phyloP scores from a whole-genome alignment of 129 eudicot species.

The Tagetes erecta region DNA sequence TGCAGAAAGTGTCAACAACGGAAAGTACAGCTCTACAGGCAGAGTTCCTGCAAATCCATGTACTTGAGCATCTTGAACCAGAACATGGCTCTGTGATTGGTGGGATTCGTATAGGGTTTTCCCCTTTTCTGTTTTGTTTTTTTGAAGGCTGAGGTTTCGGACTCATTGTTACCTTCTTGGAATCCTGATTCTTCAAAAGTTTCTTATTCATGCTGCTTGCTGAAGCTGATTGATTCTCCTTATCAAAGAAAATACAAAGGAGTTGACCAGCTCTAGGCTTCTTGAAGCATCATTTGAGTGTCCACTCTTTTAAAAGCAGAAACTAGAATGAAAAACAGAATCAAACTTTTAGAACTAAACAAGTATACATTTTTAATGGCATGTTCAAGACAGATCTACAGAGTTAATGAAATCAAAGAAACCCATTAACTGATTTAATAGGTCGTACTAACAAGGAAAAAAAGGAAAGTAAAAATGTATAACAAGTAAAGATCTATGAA shows the following conservation, averaged over 20 bases:
- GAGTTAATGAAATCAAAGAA: not conserved
- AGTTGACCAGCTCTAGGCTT: conserved; percentile 39
- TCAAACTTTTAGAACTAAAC: not conserved
- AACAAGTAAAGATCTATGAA: not conserved
- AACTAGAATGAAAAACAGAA: not conserved
- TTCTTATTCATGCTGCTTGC: conserved; percentile 42
- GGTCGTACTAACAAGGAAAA: not conserved
- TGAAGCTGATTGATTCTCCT: conserved; percentile 41
- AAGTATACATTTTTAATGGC: not conserved
- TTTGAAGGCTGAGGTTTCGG: conserved; percentile 51
- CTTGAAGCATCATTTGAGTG: conserved; percentile 45
- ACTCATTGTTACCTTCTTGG: conserved; percentile 43
- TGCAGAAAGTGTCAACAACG: conserved; percentile 67
- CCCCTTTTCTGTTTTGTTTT: conserved; percentile 63
- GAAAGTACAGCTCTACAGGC: conserved; percentile 83
- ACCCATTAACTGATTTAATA: not conserved
- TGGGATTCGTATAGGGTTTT: conserved; percentile 57
- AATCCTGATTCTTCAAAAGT: conserved; percentile 55
- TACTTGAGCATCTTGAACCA: conserved; percentile 41
- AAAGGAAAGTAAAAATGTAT: not conserved
- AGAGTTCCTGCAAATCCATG: conserved; percentile 75
- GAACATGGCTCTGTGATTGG: conserved; percentile 37
- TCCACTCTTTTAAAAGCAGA: conserved; percentile 37
- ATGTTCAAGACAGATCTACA: not conserved
- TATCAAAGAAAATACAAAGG: conserved; percentile 31